Evolutionary conservation across 23 red algal genomes (phyloP), one percentile per base, ranked within the genome.

Genomic region (Gracilaria vermiculophylla): DNA sequence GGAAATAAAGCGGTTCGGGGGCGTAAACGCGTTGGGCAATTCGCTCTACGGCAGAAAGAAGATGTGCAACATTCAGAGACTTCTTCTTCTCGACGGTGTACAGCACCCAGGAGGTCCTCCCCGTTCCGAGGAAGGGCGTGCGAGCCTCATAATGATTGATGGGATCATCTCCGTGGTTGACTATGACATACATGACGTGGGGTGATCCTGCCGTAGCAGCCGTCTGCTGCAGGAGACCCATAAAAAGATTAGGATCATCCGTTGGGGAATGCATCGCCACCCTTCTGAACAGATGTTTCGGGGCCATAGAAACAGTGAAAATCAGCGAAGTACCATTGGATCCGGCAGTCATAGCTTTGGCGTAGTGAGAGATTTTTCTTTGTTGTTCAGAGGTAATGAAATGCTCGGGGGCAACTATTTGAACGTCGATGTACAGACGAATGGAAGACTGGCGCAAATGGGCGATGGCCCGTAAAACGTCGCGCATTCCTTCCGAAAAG

Each of bases 1-100:
- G 87, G 57, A 91, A 91, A 29, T 81, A 81, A 23, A 81, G 45
- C 45, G 87, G 75, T n/a, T 69, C 69, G 21, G 87, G 87, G 11
- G 76, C 74, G 27, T 66, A 91, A 29, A 91, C 60, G 21, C 87
- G 73, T 56, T 57, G n/a, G 24, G 87, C 74, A 35, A 65, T 69
- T 32, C 75, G 87, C 75, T 91, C 87, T 47, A 56, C 49, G 17
- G 75, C 36, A 0, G 87, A 43, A 19, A 91, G 87, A 20, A 81
- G 64, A 19, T 56, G 36, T 21, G 75, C 50, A 17, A 75, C 32
- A 27, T 55, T 81, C 7, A 78, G n/a, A 20, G 8, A 35, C 40
- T 60, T 78, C 19, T 70, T 67, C 50, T 53, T 70, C 35, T 67
- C 61, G 29, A 86, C 42, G 64, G 81, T 57, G 50, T 86, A 86